Conservation (phyloP, 352 stramenopile genomes). For the Pythium rhizo-oryzae region DNA sequence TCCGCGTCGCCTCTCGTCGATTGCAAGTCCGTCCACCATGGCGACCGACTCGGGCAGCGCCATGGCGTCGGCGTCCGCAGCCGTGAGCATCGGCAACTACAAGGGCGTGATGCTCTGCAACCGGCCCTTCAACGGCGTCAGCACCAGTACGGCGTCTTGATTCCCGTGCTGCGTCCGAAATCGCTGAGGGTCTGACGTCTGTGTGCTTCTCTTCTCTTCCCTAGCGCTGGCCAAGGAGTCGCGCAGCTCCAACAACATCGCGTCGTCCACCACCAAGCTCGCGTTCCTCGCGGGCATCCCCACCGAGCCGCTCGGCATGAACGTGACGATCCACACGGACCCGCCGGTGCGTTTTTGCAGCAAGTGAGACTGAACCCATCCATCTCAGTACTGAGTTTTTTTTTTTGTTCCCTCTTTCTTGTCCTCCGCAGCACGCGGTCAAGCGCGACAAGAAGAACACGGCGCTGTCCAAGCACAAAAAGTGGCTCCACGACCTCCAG, state of each 20-base stretch:
- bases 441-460: slow-evolving; percentile 92
- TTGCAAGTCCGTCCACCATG: slow-evolving; percentile 2
- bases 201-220: not conserved
- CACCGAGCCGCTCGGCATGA: slow-evolving; percentile 68
- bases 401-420: slow-evolving; percentile 1
- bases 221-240: slow-evolving; percentile 63
- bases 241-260: slow-evolving; percentile 41
- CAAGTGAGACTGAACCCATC: not conserved
- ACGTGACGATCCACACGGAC: slow-evolving; percentile 81
- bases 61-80: slow-evolving; percentile 34
- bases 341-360: slow-evolving; percentile 41
- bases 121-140: slow-evolving; percentile 90
- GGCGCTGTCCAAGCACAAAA: slow-evolving; percentile 92
- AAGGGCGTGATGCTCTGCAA: slow-evolving; percentile 97
- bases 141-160: slow-evolving; percentile 47
- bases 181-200: slow-evolving; percentile 1
- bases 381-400: slow-evolving; percentile 4
- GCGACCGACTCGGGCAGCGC: slow-evolving; percentile 30
- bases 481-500: slow-evolving; percentile 93
- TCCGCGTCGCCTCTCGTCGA: too few relatives aligned
- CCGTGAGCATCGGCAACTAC: slow-evolving; percentile 93
- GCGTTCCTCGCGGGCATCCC: slow-evolving; percentile 78
- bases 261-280: slow-evolving; percentile 54
- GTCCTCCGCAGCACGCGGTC: slow-evolving; percentile 55
- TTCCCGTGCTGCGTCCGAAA: not conserved